Evolutionary conservation across 768 basidiomycete genomes (phyloP), one percentile per base, ranked within the genome.

Genomic region (Gautieria morchelliformis): DNA sequence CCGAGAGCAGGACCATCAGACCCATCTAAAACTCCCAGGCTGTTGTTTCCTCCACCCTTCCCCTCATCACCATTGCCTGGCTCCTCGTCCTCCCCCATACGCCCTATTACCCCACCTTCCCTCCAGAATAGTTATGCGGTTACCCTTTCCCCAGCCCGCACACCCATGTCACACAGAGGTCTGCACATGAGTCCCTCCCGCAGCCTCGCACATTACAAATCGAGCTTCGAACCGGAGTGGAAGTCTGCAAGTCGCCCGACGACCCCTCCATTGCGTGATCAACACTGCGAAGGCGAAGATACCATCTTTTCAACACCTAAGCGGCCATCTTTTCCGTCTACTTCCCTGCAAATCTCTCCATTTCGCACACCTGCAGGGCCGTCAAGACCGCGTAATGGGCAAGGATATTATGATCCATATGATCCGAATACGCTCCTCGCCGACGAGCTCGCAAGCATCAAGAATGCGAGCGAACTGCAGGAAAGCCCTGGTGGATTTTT

Each of bases 401-500:
- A 49, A 30, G 51, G 51, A 8, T 82, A 80, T 60, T 82, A 80
- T 60, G 87, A 89, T 65, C 86, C 87, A 32, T 82, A 86, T 61
- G 85, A 89, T 67, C 85, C 87, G 4, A 72, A 78, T 33, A 72
- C 78, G 33, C 63, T 88, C 44, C 71, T 90, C 22, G 85, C 88
- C 49, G 89, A 90, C 50, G 89, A 91, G 58, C 71, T 91, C 55
- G 78, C 75, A 49, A 72, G 83, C 56, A 68, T 81, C 58, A 74
- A 76, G 57, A 35, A 53, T 35, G 33, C 42, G 19, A 56, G 53
- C 22, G 60, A 59, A 4, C 64, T 68, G 30, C 76, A 76, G 20
- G 83, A 84, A 37, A 88, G 85, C 63, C 87, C 87, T 0, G 75
- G 70, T 0, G 85, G 87, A 1, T 64, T 88, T 51, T 90, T 81